Conservation (phyloP, 1,284 basidiomycete genomes). For the Cutaneotrichosporon daszewskae region DNA sequence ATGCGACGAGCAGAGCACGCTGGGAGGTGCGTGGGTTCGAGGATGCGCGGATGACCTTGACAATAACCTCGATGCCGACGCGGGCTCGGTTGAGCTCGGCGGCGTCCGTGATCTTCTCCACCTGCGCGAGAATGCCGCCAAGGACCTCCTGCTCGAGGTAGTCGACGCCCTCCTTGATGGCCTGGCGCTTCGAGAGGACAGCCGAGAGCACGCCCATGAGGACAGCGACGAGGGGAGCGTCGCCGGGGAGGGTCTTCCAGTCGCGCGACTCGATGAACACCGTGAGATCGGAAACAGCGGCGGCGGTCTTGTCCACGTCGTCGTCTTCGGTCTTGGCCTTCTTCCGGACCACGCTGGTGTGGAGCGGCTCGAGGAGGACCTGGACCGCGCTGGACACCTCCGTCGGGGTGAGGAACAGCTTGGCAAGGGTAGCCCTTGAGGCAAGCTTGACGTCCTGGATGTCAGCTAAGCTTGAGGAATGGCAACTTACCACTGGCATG, state of each 20-base stretch:
- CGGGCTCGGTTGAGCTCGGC: conserved; percentile 41
- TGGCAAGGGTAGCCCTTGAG: conserved; percentile 22
- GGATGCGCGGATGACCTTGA: conserved; percentile 79
- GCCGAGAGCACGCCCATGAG: conserved; percentile 69
- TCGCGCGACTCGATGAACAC: conserved; percentile 65
- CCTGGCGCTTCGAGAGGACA: conserved; percentile 54
- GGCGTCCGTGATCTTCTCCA: conserved; percentile 54
- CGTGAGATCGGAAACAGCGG: conserved; percentile 55
- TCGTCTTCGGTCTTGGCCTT: conserved; percentile 29
- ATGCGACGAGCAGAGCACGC: conserved; percentile 84
- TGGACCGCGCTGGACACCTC: conserved; percentile 24
- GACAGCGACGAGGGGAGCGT: conserved; percentile 63
- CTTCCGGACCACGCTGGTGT: conserved; percentile 28
- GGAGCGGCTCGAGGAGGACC: conserved; percentile 27
- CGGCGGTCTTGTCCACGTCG: conserved; percentile 21
- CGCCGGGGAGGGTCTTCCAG: conserved; percentile 59
- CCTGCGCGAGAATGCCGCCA: conserved; percentile 67
- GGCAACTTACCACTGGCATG: conserved; percentile 11
- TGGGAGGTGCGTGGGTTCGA: conserved; percentile 92
- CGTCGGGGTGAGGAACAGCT: conserved; percentile 23
- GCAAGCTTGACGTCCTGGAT: conserved; percentile 24
- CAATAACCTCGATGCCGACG: conserved; percentile 65
- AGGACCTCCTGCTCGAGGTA: conserved; percentile 84
- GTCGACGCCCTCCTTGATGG: conserved; percentile 55
- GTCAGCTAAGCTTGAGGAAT: neutral